Evolutionary conservation across 805 yeast species (phyloP), one percentile per base, ranked within the genome.

Genomic region (Wickerhamiella vanderwaltii): DNA sequence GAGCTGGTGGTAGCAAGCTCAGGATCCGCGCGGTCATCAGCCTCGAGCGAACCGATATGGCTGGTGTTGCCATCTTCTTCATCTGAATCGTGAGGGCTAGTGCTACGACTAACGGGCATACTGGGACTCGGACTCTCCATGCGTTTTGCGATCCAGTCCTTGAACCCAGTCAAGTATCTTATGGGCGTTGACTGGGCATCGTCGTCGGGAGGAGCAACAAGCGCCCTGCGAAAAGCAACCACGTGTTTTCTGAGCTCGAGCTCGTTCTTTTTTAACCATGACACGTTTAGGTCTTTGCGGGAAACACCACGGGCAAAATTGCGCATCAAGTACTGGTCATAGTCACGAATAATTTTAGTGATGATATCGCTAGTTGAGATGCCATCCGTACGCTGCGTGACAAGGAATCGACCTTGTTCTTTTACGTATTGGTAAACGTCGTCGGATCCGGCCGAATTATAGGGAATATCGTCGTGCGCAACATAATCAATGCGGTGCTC

Each of bases 221-320:
- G 82, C 52, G 84, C 83, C 18, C 81, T 73, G 51, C 95, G 70
- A 65, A 91, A 88, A 48, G 85, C 95, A 47, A 67, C 74, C 47
- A 91, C 79, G 57, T 87, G 95, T 52, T 86, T 84, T 60, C 83
- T 86, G 63, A 91, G 72, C 48, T 91, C 98, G 52, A 91, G 69
- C 65, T 91, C 98, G 61, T 91, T 91, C 63, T 91, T 91, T 65
- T 91, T 91, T 53, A 91, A 69, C 98, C 98, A 91, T 23, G 94
- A 81, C 16, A 91, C 97, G 56, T 91, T 91, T 54, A 91, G 72
- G 56, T 91, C 98, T 60, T 91, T 85, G 56, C 98, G 73, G 2
- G 96, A 82, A 9, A 95, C 97, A 36, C 98, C 98, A 51, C 98
- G 73, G 12, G 95, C 95, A 62, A 91, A 88, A 65, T 91, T 91